Base-by-base conservation (phyloP, 306 rosid genomes). In the Arachis stenosperma region DNA sequence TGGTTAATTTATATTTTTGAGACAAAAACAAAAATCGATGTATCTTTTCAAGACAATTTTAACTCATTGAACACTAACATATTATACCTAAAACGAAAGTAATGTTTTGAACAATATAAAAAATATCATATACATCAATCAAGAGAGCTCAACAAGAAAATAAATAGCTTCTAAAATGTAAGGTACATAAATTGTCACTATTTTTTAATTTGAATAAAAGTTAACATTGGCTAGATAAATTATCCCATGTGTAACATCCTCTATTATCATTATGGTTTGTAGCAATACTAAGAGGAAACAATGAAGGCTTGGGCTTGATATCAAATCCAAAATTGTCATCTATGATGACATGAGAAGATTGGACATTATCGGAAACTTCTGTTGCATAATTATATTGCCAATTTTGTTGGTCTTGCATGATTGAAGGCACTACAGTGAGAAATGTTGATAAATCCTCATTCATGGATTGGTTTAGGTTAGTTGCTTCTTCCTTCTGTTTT, bases 161-260 rank as follows among this genome's bases (percentile, higher is more conserved):
- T 27, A 53, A 52, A 65, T 51, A 58, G 43, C 53, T 51, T 64
- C 62, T 51, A 65, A 75, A 59, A 22, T 37, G 61, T 42, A 67
- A 68, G 27, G 13, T 72, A 73, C 54, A 55, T n/a, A 48, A 7
- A 62, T 76, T 61, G 2, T 55, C 33, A 43, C 57, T 17, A 70
- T 57, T 4, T 33, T 68, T 29, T 27, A 62, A 65, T 29, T 2
- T 12, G 56, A 17, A 65, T 48, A 53, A 80, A 43, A 69, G 74
- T 85, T 70, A 86, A 81, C 92, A 85, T 10, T 90, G 82, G 47
- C 86, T 82, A 57, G 94, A 88, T 67, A 91, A 79, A 71, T 84
- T 86, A 71, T 91, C 96, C 94, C 98, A 91, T 43, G 88, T 2
- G 81, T 81, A 81, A 75, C 78, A 74, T 6, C 75, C 79, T 6